Evolutionary conservation across 331 rosid genomes (phyloP).

Genomic region (Quercus lobata): DNA sequence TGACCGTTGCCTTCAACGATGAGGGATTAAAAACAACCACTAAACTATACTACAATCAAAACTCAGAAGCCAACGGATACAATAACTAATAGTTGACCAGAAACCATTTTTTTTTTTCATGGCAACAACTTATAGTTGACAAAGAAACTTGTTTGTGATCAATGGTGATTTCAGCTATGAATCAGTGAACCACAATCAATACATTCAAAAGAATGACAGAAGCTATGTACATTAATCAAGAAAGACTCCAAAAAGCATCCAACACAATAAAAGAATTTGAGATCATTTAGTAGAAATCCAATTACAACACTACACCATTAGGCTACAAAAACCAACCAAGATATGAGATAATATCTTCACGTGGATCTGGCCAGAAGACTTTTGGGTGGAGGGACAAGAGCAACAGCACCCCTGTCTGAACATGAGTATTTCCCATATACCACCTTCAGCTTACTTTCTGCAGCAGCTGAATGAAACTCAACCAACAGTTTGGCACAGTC

Average conservation of each 20-base stretch:
- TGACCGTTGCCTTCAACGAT: no score
- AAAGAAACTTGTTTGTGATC: background rate
- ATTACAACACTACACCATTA: background rate
- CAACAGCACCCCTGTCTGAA: conserved; percentile 38
- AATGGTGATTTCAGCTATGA: background rate
- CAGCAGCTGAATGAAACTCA: conserved; percentile 43
- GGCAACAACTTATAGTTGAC: background rate
- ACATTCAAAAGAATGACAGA: background rate
- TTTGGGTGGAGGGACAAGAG: conserved; percentile 48
- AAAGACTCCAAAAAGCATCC: background rate
- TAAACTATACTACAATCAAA: no score
- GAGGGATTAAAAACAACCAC: no score
- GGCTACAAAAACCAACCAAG: background rate
- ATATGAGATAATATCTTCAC: background rate
- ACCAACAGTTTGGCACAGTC: conserved; percentile 61
- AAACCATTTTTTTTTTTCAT: background rate
- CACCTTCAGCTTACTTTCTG: conserved; percentile 58
- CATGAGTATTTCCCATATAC: conserved; percentile 52
- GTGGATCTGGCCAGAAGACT: background rate
- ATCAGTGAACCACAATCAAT: background rate
- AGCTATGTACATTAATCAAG: background rate
- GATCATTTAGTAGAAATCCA: background rate
- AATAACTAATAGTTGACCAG: background rate
- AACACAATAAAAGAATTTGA: background rate
- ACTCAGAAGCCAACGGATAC: no score